Evolutionary conservation across 1,139 yeast genomes (phyloP), one percentile per base, ranked within the genome.

Genomic region (Zygoascus meyerae): DNA sequence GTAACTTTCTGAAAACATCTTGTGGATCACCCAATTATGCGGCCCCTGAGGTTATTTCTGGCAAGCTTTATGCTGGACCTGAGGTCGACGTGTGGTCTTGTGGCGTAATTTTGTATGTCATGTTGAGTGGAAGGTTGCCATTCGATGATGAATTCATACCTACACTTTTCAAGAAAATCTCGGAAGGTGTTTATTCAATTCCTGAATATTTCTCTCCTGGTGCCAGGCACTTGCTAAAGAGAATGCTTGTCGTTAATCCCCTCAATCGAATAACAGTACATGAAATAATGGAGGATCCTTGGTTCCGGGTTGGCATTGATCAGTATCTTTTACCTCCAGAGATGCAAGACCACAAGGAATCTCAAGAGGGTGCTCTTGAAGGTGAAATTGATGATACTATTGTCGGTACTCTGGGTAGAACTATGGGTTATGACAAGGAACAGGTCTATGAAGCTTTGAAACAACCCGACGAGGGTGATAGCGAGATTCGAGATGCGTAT

Each of bases 61-160:
- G 98, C 40, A 90, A 94, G 64, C 74, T 92, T 49, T 92, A 92
- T 61, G 98, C 97, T 1, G 98, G 98, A 4, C 97, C 97, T 2
- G 98, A 92, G 68, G 98, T 92, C 44, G 98, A 94, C 65, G 97
- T 94, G 46, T 94, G 99, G 99, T 86, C 95, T 0, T 85, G 95
- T 58, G 98, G 99, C 58, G 97, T 94, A 43, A 92, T 94, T 48
- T 73, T 92, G 51, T 45, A 40, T 34, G 98, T 94, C 42, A 89
- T 92, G 96, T 75, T 92, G 47, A 92, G 97, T 69, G 97, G 99
- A 34, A 76, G 97, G 61, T 75, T 94, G 56, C 99, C 99, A 10
- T 94, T 94, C 66, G 98, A 92, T 67, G 98, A 92, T 65, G 98
- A 92, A 60, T 86, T 90, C 63, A 92, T 92, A 49, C 99, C 99